Percentiles rank a stretch among this genome's conserved stretches.
Conservation (phyloP, 2,329 filamentous ascomycete species). For the Fusarium ambrosium region DNA sequence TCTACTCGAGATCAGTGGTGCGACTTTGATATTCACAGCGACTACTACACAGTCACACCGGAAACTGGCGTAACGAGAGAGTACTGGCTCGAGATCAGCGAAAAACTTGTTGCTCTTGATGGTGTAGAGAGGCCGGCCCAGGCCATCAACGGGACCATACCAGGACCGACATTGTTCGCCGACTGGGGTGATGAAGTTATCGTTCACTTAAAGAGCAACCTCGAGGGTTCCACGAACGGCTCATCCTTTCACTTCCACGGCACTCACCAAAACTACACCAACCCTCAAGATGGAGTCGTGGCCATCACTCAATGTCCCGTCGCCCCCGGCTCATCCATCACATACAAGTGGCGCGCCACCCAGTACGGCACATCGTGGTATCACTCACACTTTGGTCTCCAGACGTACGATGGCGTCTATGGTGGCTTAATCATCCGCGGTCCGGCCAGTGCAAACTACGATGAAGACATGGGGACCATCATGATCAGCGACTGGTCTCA, state of each 20-base stretch:
- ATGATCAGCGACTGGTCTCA: slow-evolving; percentile 73
- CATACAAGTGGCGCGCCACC: slow-evolving; percentile 70
- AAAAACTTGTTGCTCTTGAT: slow-evolving; percentile 60
- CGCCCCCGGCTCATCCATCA: slow-evolving; percentile 64
- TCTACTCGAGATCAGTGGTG: slow-evolving; percentile 59
- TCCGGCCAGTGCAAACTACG: slow-evolving; percentile 70
- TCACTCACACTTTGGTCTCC: slow-evolving; percentile 70
- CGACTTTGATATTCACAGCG: slow-evolving; percentile 62
- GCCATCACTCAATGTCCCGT: slow-evolving; percentile 65
- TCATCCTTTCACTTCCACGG: slow-evolving; percentile 76
- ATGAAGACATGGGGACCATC: slow-evolving; percentile 72
- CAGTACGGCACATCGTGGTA: slow-evolving; percentile 72
- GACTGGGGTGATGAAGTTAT: slow-evolving; percentile 64
- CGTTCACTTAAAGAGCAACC: slow-evolving; percentile 67
- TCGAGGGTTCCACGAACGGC: slow-evolving; percentile 62
- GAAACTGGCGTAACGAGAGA: slow-evolving; percentile 66
- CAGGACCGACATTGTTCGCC: slow-evolving; percentile 68
- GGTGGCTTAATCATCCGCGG: slow-evolving; percentile 74
- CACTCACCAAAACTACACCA: slow-evolving; percentile 68
- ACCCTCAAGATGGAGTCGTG: slow-evolving; percentile 69
- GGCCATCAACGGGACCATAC: slow-evolving; percentile 70
- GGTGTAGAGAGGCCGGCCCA: slow-evolving; percentile 58
- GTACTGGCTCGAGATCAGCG: slow-evolving; percentile 60
- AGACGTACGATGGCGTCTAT: slow-evolving; percentile 67
- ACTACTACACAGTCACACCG: slow-evolving; percentile 58